Evolutionary conservation across 805 yeast genomes (phyloP).

Genomic region (Metschnikowia kunwiensis): DNA sequence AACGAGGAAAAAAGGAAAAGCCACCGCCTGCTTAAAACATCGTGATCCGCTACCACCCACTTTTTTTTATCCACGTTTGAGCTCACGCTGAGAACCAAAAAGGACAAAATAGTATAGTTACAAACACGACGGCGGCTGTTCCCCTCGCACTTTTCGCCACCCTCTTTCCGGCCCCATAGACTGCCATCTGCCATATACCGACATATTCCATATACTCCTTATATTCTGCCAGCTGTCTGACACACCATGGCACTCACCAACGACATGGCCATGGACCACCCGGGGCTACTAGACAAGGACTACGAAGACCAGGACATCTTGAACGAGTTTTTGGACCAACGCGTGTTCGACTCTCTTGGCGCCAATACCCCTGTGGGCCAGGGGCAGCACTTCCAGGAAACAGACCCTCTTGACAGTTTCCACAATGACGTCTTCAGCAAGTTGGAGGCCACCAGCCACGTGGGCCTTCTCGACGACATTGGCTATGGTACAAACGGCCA

Average conservation of each 20-base stretch:
- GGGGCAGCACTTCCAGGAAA: not conserved
- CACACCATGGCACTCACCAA: slow-evolving; percentile 21
- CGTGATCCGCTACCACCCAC: too few species aligned
- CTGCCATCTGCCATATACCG: too few species aligned
- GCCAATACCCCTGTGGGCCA: slow-evolving; percentile 20
- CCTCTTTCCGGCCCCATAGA: too few species aligned
- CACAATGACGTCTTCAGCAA: slow-evolving; percentile 8
- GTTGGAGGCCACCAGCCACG: slow-evolving; percentile 5
- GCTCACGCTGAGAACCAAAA: too few species aligned
- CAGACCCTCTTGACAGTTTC: slow-evolving; percentile 5
- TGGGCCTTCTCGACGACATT: slow-evolving; percentile 6
- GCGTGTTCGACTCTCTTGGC: slow-evolving; percentile 42
- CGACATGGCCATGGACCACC: slow-evolving; percentile 24
- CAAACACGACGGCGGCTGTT: too few species aligned
- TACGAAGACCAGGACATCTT: slow-evolving; percentile 47
- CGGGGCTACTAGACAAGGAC: slow-evolving; percentile 20
- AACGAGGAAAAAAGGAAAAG: slow-evolving; percentile 2
- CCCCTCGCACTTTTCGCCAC: too few species aligned
- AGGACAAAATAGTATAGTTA: too few species aligned
- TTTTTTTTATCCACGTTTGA: too few species aligned
- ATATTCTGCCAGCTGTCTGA: not conserved
- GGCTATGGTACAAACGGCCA: slow-evolving; percentile 1
- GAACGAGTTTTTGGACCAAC: slow-evolving; percentile 55
- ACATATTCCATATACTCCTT: not conserved
- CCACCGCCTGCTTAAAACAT: too few species aligned